A percentile compares a stretch with the other conserved stretches of the same genome.
These are phyloP conservation scores for Coniferiporia sulphurascens DNA, from an alignment of 1,284 basidiomycete genomes.

Conservation along the genomic window DNA sequence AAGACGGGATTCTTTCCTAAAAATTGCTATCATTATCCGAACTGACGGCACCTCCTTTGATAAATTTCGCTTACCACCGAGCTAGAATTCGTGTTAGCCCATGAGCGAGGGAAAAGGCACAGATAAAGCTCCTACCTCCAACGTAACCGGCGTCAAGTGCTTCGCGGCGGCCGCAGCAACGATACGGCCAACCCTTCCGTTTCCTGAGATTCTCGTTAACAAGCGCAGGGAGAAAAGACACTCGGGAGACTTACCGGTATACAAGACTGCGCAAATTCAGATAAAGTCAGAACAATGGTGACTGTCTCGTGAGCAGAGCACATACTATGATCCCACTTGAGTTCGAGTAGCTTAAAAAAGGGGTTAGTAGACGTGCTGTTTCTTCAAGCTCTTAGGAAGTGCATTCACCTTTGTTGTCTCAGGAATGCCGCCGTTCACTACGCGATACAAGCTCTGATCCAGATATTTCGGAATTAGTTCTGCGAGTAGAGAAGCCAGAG, in stretches of 20 bases:
- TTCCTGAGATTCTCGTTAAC: conserved; percentile 39
- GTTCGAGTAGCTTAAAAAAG: conserved; percentile 55
- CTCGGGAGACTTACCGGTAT: conserved; percentile 40
- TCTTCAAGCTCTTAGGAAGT: background rate
- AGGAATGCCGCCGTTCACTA: conserved; percentile 74
- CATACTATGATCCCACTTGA: conserved; percentile 85
- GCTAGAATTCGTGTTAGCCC: conserved; percentile 22
- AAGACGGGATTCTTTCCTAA: conserved; percentile 83
- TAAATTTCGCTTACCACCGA: conserved; percentile 25
- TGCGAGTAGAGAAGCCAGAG: conserved; percentile 61
- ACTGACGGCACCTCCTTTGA: background rate
- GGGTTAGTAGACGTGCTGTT: background rate
- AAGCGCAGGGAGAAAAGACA: background rate
- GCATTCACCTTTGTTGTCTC: conserved; percentile 63
- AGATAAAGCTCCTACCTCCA: conserved; percentile 48
- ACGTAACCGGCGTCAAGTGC: conserved; percentile 77
- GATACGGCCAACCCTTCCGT: conserved; percentile 72
- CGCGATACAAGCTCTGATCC: conserved; percentile 63
- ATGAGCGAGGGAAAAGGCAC: too few species aligned
- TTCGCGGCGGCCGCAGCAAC: conserved; percentile 83
- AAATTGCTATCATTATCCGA: conserved; percentile 26
- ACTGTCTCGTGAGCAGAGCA: conserved; percentile 16
- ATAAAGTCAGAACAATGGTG: conserved; percentile 10
- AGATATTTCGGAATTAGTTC: conserved; percentile 80
- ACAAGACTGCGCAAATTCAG: conserved; percentile 43